Evolutionary conservation across 2,329 filamentous ascomycete species (phyloP).

Genomic region (Monilinia polystroma): DNA sequence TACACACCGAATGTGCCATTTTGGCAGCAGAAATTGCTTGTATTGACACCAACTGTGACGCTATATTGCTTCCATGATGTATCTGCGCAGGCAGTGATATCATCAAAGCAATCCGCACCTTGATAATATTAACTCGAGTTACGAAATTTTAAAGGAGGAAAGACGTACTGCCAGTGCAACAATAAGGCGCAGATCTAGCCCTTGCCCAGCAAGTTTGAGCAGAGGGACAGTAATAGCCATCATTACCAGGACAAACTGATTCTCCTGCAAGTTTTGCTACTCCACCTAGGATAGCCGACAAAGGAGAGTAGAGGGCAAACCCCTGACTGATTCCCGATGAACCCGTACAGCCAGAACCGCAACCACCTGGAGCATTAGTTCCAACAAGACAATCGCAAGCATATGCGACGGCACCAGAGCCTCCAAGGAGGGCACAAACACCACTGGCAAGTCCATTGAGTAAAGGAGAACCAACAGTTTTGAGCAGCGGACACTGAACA

Average conservation of each 20-base stretch:
- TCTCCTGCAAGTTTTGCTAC: constrained; percentile 1
- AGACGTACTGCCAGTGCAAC: not conserved
- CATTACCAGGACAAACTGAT: not conserved
- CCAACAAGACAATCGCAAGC: constrained; percentile 6
- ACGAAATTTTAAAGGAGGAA: not conserved
- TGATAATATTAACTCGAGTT: not conserved
- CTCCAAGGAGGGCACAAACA: not conserved
- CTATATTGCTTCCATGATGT: constrained; percentile 4
- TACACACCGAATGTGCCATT: constrained; percentile 6
- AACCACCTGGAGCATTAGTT: not conserved
- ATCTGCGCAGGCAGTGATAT: not conserved
- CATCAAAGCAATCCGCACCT: not conserved
- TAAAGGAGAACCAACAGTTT: not conserved
- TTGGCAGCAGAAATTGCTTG: constrained; percentile 4
- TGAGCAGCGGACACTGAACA: not conserved
- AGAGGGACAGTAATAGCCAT: constrained; percentile 8
- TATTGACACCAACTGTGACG: not conserved
- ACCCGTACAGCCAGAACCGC: not conserved
- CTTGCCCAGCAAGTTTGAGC: not conserved
- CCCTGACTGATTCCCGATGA: not conserved
- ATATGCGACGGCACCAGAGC: not conserved
- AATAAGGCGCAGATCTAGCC: constrained; percentile 2
- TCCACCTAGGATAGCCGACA: not conserved
- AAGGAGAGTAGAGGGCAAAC: not conserved
- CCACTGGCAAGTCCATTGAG: not conserved